A percentile compares a stretch with the other conserved stretches of the same genome.
Evolutionary conservation across 208 protist species (phyloP).

Genomic region (Blechomonas ayalai): DNA sequence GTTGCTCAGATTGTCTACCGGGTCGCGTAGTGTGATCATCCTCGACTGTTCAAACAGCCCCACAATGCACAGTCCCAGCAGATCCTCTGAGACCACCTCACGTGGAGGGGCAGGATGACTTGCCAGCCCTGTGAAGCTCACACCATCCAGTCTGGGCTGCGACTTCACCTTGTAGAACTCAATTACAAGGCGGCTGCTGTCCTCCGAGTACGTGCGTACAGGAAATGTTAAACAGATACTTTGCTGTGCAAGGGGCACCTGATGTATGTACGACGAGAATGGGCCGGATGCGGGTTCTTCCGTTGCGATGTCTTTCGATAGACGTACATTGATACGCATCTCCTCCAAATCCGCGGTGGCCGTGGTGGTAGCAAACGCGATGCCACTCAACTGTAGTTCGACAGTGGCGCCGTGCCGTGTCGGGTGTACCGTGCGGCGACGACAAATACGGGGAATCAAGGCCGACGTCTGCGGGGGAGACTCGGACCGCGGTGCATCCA

Average conservation of each 20-base stretch:
- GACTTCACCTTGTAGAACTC: constrained; percentile 70
- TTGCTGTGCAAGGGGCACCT: constrained; percentile 52
- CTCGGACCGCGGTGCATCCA: too few relatives aligned
- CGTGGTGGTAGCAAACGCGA: constrained; percentile 59
- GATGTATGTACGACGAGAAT: constrained; percentile 81
- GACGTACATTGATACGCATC: constrained; percentile 64
- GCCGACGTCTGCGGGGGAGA: too few relatives aligned
- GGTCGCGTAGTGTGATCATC: constrained; percentile 59
- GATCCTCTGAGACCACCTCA: constrained; percentile 56
- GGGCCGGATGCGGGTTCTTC: constrained; percentile 49
- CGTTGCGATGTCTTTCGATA: constrained; percentile 73
- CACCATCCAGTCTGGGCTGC: constrained; percentile 11
- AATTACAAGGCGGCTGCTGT: constrained; percentile 65
- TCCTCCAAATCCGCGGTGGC: constrained; percentile 49
- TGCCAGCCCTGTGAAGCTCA: constrained; percentile 8
- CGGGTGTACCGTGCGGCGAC: background rate
- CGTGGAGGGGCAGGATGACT: constrained; percentile 18
- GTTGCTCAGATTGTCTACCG: constrained; percentile 36
- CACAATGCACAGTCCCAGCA: constrained; percentile 69
- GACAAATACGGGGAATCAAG: too few relatives aligned
- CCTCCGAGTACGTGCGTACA: constrained; percentile 54
- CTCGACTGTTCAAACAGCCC: constrained; percentile 64
- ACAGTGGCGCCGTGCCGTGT: constrained; percentile 17
- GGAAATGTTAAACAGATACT: constrained; percentile 63
- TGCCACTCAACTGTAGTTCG: constrained; percentile 50